A percentile compares a stretch with the other conserved stretches of the same genome.
These are phyloP conservation scores for Cucurbita pepo DNA, from an alignment of 306 rosid genomes.

Conservation along the genomic window DNA sequence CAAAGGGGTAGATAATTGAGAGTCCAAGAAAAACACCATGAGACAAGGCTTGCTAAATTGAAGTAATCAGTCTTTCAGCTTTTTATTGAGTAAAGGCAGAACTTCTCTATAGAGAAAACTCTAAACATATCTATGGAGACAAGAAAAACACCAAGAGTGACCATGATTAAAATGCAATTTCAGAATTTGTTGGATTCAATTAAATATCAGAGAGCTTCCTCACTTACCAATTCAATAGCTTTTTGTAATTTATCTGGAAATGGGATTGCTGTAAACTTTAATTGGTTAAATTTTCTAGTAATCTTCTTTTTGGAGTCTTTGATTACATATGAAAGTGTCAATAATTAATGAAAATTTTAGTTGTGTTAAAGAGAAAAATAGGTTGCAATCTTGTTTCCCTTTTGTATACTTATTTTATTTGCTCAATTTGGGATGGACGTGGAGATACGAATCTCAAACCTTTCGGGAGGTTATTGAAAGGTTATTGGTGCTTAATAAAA, in stretches of 20 bases:
- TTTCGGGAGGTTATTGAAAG: neutral
- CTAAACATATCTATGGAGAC: neutral
- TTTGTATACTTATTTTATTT: neutral
- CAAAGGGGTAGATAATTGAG: neutral
- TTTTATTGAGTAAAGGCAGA: neutral
- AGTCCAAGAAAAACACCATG: neutral
- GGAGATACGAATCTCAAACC: neutral
- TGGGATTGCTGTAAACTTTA: neutral
- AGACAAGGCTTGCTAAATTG: neutral
- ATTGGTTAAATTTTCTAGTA: neutral
- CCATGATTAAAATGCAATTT: neutral
- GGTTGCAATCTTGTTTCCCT: neutral
- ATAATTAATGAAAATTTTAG: neutral
- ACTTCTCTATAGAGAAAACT: neutral
- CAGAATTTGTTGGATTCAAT: neutral
- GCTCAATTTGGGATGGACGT: neutral
- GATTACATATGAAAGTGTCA: neutral
- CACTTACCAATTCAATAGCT: neutral
- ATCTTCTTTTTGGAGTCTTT: neutral
- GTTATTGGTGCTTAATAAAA: neutral
- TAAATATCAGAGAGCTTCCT: neutral
- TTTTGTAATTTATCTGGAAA: neutral
- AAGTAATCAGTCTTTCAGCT: neutral
- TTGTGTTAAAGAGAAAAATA: neutral
- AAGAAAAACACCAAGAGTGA: neutral